Conservation (phyloP, 2,329 filamentous ascomycete genomes). For the Exophiala phaeomuriformis region DNA sequence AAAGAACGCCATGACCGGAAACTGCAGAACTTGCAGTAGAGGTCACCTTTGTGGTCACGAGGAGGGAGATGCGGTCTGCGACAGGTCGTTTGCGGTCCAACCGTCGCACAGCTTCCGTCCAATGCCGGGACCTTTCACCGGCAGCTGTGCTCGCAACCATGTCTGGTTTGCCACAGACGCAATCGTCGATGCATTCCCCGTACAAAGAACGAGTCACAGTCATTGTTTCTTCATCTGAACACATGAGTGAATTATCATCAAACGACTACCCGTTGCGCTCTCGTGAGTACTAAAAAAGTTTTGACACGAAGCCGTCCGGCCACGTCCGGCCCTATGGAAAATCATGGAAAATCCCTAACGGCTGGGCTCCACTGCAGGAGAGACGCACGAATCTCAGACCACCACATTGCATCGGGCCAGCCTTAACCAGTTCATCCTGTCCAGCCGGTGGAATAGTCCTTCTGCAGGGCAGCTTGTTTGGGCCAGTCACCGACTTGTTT, state of each 20-base stretch:
- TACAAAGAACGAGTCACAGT: not conserved
- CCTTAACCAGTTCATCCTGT: not conserved
- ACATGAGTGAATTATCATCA: not conserved
- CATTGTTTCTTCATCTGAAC: conserved; percentile 1
- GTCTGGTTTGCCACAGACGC: not conserved
- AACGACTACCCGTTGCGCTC: too few species aligned
- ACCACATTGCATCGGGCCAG: conserved; percentile 1
- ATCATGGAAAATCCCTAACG: not conserved
- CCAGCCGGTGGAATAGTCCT: not conserved
- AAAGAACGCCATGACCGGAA: conserved; percentile 7
- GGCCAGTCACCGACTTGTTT: not conserved
- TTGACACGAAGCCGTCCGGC: not conserved
- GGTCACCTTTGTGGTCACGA: not conserved
- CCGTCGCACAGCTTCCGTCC: not conserved
- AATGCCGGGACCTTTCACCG: conserved; percentile 4
- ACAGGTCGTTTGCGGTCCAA: not conserved
- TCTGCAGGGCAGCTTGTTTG: not conserved
- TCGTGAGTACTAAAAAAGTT: too few species aligned
- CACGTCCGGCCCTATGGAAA: conserved; percentile 5
- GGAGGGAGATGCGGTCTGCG: conserved; percentile 2
- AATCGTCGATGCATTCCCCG: not conserved
- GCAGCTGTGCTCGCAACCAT: conserved; percentile 7
- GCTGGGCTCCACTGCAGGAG: not conserved
- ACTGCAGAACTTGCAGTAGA: not conserved
- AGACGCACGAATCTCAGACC: conserved; percentile 12